phyloP scores from a whole-genome alignment of 495 filamentous ascomycete genomes.

The Evernia prunastri region DNA sequence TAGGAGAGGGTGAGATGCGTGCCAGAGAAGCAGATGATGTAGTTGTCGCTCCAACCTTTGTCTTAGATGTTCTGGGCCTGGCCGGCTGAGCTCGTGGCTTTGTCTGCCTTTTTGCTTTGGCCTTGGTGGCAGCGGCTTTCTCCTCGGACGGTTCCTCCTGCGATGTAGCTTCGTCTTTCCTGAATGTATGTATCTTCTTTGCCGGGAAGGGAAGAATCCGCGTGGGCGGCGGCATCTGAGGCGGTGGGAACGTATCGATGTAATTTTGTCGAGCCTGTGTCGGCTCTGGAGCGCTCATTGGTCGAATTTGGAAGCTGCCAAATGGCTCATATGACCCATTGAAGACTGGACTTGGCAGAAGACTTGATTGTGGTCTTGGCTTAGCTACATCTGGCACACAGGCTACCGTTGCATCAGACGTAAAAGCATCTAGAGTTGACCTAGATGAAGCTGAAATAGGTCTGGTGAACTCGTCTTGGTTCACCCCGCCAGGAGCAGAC shows the following conservation, averaged over 20 bases:
- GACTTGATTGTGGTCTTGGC: background rate
- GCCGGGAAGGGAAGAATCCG: constrained; percentile 40
- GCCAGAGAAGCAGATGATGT: background rate
- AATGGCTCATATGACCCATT: constrained; percentile 1
- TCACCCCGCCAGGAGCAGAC: constrained; percentile 1
- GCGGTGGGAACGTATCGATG: constrained; percentile 22
- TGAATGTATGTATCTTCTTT: constrained; percentile 24
- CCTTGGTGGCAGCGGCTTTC: constrained; percentile 1
- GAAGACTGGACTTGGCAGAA: constrained; percentile 4
- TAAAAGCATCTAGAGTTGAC: background rate
- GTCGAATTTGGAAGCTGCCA: constrained; percentile 13
- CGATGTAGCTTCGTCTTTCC: background rate
- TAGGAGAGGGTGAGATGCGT: background rate
- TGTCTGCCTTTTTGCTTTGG: constrained; percentile 9
- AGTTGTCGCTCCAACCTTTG: background rate
- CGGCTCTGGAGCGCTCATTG: constrained; percentile 18
- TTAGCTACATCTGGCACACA: background rate
- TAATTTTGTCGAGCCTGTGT: constrained; percentile 1
- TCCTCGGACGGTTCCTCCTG: background rate
- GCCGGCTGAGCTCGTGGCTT: constrained; percentile 1
- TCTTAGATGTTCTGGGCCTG: background rate
- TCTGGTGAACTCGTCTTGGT: background rate
- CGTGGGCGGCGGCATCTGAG: constrained; percentile 42
- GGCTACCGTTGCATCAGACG: background rate
- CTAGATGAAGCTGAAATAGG: constrained; percentile 5